These are phyloP conservation scores for Sphaerostilbella broomeana DNA, from an alignment of 2,329 filamentous ascomycete genomes.

Conservation along the genomic window DNA sequence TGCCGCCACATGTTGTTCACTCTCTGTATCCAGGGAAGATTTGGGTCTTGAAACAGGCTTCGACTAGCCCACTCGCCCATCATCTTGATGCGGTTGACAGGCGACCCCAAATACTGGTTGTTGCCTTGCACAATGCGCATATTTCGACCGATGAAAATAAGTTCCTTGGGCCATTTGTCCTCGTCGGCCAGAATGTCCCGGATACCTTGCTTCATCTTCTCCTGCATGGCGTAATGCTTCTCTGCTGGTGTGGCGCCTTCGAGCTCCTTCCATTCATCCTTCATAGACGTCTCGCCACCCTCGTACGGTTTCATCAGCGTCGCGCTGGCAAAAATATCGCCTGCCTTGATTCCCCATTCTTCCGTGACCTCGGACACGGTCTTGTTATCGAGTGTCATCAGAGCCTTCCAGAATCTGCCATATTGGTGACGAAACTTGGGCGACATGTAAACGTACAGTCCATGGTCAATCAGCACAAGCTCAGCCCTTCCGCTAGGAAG, in stretches of 20 bases:
- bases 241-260: constrained; percentile 55
- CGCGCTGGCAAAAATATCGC: constrained; percentile 85
- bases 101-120: constrained; percentile 83
- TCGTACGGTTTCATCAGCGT: constrained; percentile 87
- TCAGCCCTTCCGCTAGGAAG: constrained; percentile 76
- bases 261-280: constrained; percentile 53
- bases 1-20: constrained; percentile 68
- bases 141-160: constrained; percentile 88
- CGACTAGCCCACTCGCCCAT: constrained; percentile 85
- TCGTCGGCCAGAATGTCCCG: constrained; percentile 72
- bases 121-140: constrained; percentile 90
- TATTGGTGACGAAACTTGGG: constrained; percentile 81
- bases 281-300: constrained; percentile 67
- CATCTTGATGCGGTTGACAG: constrained; percentile 89
- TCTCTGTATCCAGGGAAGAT: constrained; percentile 56
- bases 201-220: constrained; percentile 65
- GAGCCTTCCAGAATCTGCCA: constrained; percentile 82
- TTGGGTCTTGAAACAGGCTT: constrained; percentile 68
- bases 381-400: constrained; percentile 88
- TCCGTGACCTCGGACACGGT: constrained; percentile 66
- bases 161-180: constrained; percentile 80
- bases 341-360: constrained; percentile 80
- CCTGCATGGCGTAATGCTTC: constrained; percentile 84
- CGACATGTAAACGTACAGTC: constrained; percentile 88
- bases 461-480: constrained; percentile 93